These are phyloP conservation scores for Ceratocystis colombiana DNA, from an alignment of 2,329 filamentous ascomycete species.

Conservation along the genomic window DNA sequence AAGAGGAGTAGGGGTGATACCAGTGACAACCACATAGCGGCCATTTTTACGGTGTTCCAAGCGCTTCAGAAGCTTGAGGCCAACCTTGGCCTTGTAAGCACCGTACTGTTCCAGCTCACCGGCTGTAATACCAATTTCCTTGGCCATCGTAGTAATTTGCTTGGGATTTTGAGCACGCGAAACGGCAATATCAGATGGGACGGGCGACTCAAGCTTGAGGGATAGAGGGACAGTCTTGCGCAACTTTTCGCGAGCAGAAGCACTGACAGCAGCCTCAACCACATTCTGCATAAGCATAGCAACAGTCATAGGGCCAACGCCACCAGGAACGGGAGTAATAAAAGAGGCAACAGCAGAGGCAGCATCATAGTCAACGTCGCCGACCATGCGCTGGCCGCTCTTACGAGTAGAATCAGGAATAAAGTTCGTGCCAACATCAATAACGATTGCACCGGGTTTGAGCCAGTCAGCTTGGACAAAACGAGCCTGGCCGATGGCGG, in stretches of 20 bases:
- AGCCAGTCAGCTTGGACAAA: constrained; percentile 95
- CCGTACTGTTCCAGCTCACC: constrained; percentile 92
- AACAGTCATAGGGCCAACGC: constrained; percentile 97
- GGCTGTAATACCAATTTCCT: constrained; percentile 77
- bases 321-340: constrained; percentile 92
- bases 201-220: constrained; percentile 64
- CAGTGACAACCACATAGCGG: constrained; percentile 83
- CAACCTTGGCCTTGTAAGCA: constrained; percentile 91
- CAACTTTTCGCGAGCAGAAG: constrained; percentile 73
- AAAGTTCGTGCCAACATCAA: constrained; percentile 97
- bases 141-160: constrained; percentile 71
- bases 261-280: constrained; percentile 69
- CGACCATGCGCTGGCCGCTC: constrained; percentile 82
- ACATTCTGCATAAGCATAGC: constrained; percentile 97
- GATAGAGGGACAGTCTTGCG: constrained; percentile 74
- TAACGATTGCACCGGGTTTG: constrained; percentile 88
- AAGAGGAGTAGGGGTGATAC: constrained; percentile 91
- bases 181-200: constrained; percentile 92
- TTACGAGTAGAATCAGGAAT: constrained; percentile 82
- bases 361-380: constrained; percentile 85
- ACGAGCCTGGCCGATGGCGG: constrained; percentile 75
- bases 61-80: constrained; percentile 68
- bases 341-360: constrained; percentile 77
- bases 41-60: constrained; percentile 81
- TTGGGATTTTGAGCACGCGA: constrained; percentile 88